phyloP scores from a whole-genome alignment of 768 basidiomycete species.

The Chlorophyllum brunneum region DNA sequence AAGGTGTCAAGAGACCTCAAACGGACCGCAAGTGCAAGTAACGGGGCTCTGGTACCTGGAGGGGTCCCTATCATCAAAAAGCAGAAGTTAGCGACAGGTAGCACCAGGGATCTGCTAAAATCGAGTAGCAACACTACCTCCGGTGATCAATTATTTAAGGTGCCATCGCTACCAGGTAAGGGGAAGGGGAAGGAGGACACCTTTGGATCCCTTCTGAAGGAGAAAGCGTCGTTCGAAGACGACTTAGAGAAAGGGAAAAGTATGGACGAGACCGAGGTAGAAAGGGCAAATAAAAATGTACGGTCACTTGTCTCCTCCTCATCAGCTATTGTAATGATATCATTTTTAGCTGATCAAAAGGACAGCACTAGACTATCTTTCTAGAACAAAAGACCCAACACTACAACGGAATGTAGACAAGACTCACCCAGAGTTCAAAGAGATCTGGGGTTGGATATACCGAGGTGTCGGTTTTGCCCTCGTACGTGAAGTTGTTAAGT shows the following conservation, averaged over 20 bases:
- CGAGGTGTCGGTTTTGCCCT: conserved; percentile 49
- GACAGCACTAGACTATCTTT: conserved; percentile 35
- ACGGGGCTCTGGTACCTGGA: conserved; percentile 12
- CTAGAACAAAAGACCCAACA: conserved; percentile 33
- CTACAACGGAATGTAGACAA: conserved; percentile 31
- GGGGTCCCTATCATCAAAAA: conserved; percentile 23
- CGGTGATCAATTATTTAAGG: conserved; percentile 39
- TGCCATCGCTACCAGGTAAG: conserved; percentile 41
- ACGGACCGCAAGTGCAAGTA: conserved; percentile 26
- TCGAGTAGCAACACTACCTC: conserved; percentile 16
- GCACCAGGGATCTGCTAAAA: conserved; percentile 32
- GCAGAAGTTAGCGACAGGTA: conserved; percentile 27
- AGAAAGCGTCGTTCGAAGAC: conserved; percentile 11
- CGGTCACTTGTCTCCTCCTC: conserved; percentile 17
- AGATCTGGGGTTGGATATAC: conserved; percentile 42
- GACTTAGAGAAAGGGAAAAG: conserved; percentile 26
- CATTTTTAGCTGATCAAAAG: conserved; percentile 41
- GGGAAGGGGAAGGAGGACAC: conserved; percentile 34
- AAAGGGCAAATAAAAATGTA: conserved; percentile 63
- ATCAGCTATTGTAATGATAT: neutral
- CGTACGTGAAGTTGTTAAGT: conserved; percentile 30
- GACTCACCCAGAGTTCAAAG: conserved; percentile 48
- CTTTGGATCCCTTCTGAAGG: conserved; percentile 28
- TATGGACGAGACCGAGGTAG: conserved; percentile 28
- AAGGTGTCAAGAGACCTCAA: conserved; percentile 22